Percentiles rank a stretch among this genome's conserved stretches.
Evolutionary conservation across 148 eudicot genomes (phyloP).

Genomic region (Rhododendron kiyosumense): DNA sequence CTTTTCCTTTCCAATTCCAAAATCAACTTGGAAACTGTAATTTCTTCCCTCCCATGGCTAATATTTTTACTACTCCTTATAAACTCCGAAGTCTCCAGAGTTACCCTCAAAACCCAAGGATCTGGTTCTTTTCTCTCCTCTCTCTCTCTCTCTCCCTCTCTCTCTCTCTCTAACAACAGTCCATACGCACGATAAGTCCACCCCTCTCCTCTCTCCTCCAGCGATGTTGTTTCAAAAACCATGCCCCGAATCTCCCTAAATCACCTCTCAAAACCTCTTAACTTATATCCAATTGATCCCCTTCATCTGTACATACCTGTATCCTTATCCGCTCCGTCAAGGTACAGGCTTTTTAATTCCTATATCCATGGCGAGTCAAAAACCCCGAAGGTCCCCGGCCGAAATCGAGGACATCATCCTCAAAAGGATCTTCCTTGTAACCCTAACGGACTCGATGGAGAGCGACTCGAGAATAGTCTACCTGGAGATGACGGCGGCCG

Average conservation of each 20-base stretch:
- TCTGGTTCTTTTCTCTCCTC: background rate
- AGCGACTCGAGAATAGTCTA: conserved; percentile 55
- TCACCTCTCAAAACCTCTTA: background rate
- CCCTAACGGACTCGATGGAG: conserved; percentile 61
- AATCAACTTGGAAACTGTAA: too few relatives aligned
- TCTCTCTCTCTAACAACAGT: background rate
- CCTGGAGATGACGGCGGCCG: conserved; percentile 85
- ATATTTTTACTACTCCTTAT: too few relatives aligned
- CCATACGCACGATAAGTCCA: background rate
- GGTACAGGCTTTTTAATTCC: background rate
- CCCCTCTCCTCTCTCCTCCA: background rate
- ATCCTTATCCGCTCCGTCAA: background rate
- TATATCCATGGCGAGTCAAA: conserved; percentile 51
- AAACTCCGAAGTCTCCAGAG: background rate
- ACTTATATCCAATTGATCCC: background rate
- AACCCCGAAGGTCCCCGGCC: conserved; percentile 58
- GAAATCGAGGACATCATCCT: conserved; percentile 85
- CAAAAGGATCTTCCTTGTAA: conserved; percentile 66
- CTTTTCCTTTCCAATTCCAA: too few relatives aligned
- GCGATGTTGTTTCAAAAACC: background rate
- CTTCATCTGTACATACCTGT: background rate
- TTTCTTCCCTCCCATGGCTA: too few relatives aligned
- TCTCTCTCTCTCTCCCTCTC: background rate
- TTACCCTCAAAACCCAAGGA: background rate
- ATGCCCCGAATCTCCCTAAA: background rate